Conservation (phyloP, 2,329 filamentous ascomycete genomes). For the Fonsecaea pedrosoi region DNA sequence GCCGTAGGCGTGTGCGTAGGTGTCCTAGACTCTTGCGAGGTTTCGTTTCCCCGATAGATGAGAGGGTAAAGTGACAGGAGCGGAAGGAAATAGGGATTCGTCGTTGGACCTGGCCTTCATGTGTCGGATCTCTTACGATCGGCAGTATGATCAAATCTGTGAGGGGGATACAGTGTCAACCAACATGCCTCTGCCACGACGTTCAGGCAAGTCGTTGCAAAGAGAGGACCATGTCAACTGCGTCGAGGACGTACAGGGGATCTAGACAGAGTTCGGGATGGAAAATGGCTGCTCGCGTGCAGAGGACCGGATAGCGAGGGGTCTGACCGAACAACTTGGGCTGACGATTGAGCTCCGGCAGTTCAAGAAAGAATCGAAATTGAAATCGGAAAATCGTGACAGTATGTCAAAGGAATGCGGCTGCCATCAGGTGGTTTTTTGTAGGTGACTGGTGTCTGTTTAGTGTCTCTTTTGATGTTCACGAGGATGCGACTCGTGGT, state of each 20-base stretch:
- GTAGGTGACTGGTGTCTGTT: conserved; percentile 23
- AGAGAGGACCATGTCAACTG: neutral
- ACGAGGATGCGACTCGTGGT: conserved; percentile 30
- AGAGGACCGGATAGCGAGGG: conserved; percentile 27
- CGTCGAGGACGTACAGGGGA: conserved; percentile 25
- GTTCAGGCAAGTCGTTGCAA: neutral
- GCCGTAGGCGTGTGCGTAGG: neutral
- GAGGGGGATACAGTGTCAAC: conserved; percentile 21
- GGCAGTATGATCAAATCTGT: conserved; percentile 13
- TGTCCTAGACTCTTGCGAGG: conserved; percentile 10
- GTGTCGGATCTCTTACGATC: conserved; percentile 33
- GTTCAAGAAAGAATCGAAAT: conserved; percentile 11
- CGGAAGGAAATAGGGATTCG: conserved; percentile 29
- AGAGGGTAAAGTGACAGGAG: conserved; percentile 5
- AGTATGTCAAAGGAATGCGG: conserved; percentile 14
- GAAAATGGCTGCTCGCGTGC: conserved; percentile 34
- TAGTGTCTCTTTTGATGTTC: conserved; percentile 20
- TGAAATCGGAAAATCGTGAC: conserved; percentile 12
- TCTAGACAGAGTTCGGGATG: conserved; percentile 3
- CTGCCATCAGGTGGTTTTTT: conserved; percentile 5
- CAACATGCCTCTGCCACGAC: neutral
- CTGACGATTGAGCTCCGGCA: conserved; percentile 22
- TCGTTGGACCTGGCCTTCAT: conserved; percentile 36
- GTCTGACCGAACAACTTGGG: conserved; percentile 27
- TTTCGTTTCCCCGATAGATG: conserved; percentile 1